Conservation (phyloP, 106 monocot genomes). For the Acanthochlamys bracteata region DNA sequence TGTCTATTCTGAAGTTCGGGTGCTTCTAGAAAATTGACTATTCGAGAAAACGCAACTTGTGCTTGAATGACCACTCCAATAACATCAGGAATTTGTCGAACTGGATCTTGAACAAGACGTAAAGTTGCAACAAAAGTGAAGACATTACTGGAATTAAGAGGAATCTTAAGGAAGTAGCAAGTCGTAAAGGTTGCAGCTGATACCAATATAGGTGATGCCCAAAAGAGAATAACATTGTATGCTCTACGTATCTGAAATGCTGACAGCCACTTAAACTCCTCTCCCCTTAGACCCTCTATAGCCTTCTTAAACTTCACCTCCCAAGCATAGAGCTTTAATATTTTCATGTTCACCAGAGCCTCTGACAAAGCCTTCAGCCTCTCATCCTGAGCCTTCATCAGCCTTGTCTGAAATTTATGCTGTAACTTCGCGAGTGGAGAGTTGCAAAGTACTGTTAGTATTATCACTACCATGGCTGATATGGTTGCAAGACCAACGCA, state of each 20-base stretch:
- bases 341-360: constrained; percentile 82
- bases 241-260: constrained; percentile 62
- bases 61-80: constrained; percentile 74
- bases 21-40: constrained; percentile 71
- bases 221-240: constrained; percentile 68
- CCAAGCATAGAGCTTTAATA: constrained; percentile 98
- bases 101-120: constrained; percentile 77
- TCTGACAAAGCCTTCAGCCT: constrained; percentile 88
- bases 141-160: constrained; percentile 63
- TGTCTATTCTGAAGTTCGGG: constrained; percentile 44
- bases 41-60: constrained; percentile 66
- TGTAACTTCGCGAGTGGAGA: constrained; percentile 66
- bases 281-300: constrained; percentile 42
- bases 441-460: constrained; percentile 60
- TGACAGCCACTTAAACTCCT: constrained; percentile 70
- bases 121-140: constrained; percentile 90
- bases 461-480: constrained; percentile 51
- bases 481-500: constrained; percentile 72
- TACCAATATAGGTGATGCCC: constrained; percentile 78
- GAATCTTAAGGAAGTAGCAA: constrained; percentile 47
- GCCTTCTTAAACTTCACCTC: constrained; percentile 62
- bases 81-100: constrained; percentile 70
- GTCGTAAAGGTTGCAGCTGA: constrained; percentile 76
- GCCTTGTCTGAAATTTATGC: constrained; percentile 69
- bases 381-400: constrained; percentile 81